A percentile compares a stretch with the other conserved stretches of the same genome.
Conservation (phyloP, 2,329 filamentous ascomycete species). For the Ustilaginoidea virens region DNA sequence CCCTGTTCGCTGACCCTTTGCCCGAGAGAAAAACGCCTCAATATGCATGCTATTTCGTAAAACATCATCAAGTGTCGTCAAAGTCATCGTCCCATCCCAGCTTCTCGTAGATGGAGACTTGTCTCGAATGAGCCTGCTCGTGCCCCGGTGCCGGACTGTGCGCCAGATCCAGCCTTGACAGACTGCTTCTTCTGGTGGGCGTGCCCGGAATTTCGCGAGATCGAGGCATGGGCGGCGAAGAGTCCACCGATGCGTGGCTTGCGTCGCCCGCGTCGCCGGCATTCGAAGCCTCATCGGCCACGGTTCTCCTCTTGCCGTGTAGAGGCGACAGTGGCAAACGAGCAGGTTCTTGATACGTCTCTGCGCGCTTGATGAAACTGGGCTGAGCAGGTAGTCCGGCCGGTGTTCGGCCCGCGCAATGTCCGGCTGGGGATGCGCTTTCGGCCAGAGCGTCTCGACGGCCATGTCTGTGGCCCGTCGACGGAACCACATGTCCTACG, state of each 20-base stretch:
- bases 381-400: conserved; percentile 10
- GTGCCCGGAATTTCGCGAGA: conserved; percentile 19
- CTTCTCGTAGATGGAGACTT: conserved; percentile 34
- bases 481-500: conserved; percentile 23
- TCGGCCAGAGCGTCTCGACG: conserved; percentile 15
- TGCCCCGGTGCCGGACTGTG: conserved; percentile 7
- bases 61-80: conserved; percentile 26
- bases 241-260: conserved; percentile 7
- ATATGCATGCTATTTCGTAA: conserved; percentile 2
- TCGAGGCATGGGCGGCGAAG: conserved; percentile 7
- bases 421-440: conserved; percentile 14
- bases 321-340: conserved; percentile 23
- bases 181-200: conserved; percentile 21
- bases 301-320: conserved; percentile 12
- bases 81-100: conserved; percentile 44
- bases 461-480: conserved; percentile 21
- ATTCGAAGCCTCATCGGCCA: conserved; percentile 5
- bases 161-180: conserved; percentile 6
- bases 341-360: conserved; percentile 11
- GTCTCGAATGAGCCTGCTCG: conserved; percentile 10
- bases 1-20: no score
- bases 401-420: conserved; percentile 17
- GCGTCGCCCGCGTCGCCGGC: conserved; percentile 6
- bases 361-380: conserved; percentile 15
- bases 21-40: conserved; percentile 4